phyloP scores from a whole-genome alignment of 139 green algal genomes.

The Edaphochlamys debaryana region DNA sequence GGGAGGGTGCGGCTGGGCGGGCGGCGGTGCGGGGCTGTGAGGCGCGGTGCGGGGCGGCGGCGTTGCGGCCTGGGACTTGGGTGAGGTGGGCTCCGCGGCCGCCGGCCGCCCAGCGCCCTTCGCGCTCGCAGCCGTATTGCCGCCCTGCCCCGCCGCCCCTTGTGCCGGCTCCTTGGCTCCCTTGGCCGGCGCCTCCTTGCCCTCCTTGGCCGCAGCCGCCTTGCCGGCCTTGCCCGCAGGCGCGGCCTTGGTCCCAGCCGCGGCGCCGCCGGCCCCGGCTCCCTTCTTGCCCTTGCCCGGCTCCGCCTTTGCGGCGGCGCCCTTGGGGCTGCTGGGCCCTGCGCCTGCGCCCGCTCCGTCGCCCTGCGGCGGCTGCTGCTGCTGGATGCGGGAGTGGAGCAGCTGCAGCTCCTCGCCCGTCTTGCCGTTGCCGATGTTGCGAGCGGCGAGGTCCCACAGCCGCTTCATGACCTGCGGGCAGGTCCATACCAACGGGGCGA shows the following conservation, averaged over 20 bases:
- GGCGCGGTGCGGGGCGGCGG: too few species aligned
- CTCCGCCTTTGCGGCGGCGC: too few species aligned
- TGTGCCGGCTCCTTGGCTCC: too few species aligned
- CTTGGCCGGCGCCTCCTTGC: too few species aligned
- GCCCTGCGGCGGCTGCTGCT: too few species aligned
- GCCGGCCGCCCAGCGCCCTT: too few species aligned
- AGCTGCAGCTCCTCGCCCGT: constrained; percentile 18
- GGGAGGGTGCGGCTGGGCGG: neutral
- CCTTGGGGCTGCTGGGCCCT: neutral
- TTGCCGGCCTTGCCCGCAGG: neutral
- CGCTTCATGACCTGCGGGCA: constrained; percentile 9
- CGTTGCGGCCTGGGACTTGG: neutral
- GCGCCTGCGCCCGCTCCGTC: neutral
- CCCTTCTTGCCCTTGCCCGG: neutral
- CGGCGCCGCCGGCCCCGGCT: too few species aligned
- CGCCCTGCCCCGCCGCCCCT: too few species aligned
- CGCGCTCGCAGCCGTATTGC: too few species aligned
- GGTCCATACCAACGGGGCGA: neutral
- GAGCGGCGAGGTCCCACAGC: constrained; percentile 43
- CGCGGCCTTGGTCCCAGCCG: too few species aligned
- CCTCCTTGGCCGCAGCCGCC: too few species aligned
- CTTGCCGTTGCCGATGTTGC: constrained; percentile 16
- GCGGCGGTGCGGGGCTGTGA: neutral
- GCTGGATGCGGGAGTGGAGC: neutral
- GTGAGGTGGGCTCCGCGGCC: too few species aligned